A percentile compares a stretch with the other conserved stretches of the same genome.
Evolutionary conservation across 176 grass and related monocot genomes (phyloP).

Genomic region (Rhynchospora breviuscula): DNA sequence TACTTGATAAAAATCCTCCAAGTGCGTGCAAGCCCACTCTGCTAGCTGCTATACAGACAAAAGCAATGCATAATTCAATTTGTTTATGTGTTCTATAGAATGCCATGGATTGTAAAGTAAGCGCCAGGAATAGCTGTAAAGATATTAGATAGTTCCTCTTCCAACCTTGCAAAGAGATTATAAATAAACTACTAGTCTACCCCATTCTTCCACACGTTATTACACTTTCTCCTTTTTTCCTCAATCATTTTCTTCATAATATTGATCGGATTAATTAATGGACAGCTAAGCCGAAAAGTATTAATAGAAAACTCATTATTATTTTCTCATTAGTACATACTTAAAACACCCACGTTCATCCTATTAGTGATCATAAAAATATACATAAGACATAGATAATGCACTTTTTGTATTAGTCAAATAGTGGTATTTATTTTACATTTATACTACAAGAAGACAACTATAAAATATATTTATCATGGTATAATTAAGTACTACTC

Average conservation of each 20-base stretch:
- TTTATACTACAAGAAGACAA: not conserved
- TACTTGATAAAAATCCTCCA: not conserved
- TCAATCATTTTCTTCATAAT: not conserved
- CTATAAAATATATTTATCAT: not conserved
- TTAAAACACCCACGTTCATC: not conserved
- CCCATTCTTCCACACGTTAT: not conserved
- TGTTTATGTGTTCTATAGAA: not conserved
- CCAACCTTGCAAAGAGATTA: constrained; percentile 4
- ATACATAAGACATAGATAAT: not conserved
- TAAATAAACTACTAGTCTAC: not conserved
- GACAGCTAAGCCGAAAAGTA: not conserved
- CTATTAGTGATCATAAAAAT: not conserved
- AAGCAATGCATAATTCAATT: constrained; percentile 12
- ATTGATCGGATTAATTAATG: not conserved
- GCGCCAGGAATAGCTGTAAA: constrained; percentile 3
- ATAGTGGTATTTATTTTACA: not conserved
- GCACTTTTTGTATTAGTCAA: not conserved
- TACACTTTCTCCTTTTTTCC: not conserved
- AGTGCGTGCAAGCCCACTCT: constrained; percentile 17
- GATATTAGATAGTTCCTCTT: not conserved
- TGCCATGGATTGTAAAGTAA: not conserved
- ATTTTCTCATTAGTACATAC: constrained; percentile 2
- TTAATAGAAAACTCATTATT: not conserved
- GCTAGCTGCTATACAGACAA: constrained; percentile 14
- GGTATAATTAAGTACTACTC: not conserved